Evolutionary conservation across 805 yeast species (phyloP), one percentile per base, ranked within the genome.

Genomic region (Candida odintsovae): DNA sequence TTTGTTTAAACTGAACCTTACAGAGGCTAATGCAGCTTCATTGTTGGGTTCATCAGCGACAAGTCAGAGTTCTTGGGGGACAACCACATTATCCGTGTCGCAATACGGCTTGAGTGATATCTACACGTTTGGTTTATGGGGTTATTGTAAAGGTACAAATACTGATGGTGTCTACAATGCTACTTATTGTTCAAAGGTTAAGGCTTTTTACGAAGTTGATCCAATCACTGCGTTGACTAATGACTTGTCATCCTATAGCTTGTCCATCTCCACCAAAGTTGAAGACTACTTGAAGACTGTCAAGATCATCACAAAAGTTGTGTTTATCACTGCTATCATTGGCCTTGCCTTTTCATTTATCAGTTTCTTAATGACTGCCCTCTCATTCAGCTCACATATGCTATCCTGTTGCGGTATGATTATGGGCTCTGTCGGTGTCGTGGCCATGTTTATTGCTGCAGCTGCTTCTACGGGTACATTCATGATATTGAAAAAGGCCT

Each of bases 401-500:
- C 68, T 75, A 53, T 64, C 75, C 12, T 63, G 71, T 44, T 49
- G 76, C 26, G 73, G 80, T 8, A 64, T 73, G 41, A 40, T 84
- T 7, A 38, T 76, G 19, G 67, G 78, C 0, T 26, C 74, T 9
- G 50, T 77, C 13, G 71, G 77, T 12, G 61, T 68, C 40, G 25
- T 70, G 6, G 51, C 70, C 12, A 53, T 72, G n/a, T 12, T 69
- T 3, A 52, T 75, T 16, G 70, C 76, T 25, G 74, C 80, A 25
- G 87, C 73, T 15, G 66, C 83, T 20, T 70, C 84, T 25, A 84
- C 92, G 0, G 94, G 82, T 16, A 68, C 76, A n/a, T 83, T 69
- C 66, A 47, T 67, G 6, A 70, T 71, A 46, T 70, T 82, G 50
- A 65, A 73, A 48, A 64, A 68, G 12, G 68, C 75, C 45, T 71